Percentiles rank a stretch among this genome's conserved stretches.
Conservation (phyloP, 2,329 filamentous ascomycete genomes). For the Akanthomyces uredinophilus region DNA sequence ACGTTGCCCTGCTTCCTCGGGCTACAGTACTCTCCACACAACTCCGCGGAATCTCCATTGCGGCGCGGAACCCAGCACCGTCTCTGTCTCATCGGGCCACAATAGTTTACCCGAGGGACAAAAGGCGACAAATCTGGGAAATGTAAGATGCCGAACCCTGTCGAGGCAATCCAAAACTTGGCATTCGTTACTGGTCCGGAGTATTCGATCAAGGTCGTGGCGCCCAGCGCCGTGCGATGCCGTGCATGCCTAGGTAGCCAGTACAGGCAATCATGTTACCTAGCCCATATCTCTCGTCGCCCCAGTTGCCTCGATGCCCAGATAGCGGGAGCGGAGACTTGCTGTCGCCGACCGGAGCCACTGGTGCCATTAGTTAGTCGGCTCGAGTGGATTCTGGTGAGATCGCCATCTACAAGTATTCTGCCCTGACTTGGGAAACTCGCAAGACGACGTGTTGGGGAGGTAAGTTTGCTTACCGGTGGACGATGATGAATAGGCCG, state of each 20-base stretch:
- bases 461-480: no score
- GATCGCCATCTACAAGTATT: no score
- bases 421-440: neutral
- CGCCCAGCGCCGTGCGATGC: neutral
- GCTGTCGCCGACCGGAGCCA: neutral
- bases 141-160: constrained; percentile 3
- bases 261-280: neutral
- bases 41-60: constrained; percentile 1
- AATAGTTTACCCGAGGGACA: no score
- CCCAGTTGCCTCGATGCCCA: neutral
- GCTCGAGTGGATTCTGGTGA: no score
- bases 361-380: neutral
- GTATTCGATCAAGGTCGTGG: no score
- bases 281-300: neutral
- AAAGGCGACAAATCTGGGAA: no score
- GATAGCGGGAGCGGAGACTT: neutral
- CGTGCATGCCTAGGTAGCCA: no score
- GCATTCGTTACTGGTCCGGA: no score
- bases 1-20: neutral
- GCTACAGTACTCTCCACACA: neutral
- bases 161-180: no score
- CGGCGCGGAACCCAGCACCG: neutral
- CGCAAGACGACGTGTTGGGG: no score
- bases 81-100: neutral
- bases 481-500: no score